These are phyloP conservation scores for Dictyostelium firmibasis DNA, from an alignment of 78 protist species.

Conservation along the genomic window DNA sequence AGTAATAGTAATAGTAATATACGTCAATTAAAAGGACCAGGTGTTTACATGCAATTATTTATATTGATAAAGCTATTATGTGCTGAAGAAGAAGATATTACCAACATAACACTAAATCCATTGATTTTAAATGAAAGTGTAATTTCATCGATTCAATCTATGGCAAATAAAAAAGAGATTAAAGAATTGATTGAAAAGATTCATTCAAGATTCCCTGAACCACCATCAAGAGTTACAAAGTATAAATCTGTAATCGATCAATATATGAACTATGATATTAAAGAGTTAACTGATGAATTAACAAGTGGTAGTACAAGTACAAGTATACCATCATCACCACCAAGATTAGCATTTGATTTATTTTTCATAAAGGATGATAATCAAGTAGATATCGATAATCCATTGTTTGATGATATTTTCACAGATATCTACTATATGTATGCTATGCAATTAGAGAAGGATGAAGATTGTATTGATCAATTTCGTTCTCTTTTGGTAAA, in stretches of 20 bases:
- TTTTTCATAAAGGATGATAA: not conserved
- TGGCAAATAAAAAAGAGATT: constrained; percentile 24
- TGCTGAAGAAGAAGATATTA: constrained; percentile 46
- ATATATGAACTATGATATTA: not conserved
- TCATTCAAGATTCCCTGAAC: constrained; percentile 19
- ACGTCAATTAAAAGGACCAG: constrained; percentile 3
- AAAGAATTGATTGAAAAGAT: constrained; percentile 42
- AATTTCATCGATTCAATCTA: not conserved
- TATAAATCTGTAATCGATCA: not conserved
- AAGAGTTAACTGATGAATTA: not conserved
- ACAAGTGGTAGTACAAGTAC: not conserved
- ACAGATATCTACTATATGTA: constrained; percentile 67
- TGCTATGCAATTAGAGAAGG: constrained; percentile 8
- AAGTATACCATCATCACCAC: constrained; percentile 4
- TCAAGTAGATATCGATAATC: not conserved
- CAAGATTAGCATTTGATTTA: not conserved
- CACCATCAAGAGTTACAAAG: constrained; percentile 40
- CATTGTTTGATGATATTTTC: constrained; percentile 54
- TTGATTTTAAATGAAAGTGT: not conserved
- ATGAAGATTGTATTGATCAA: not conserved
- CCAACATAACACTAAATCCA: constrained; percentile 17
- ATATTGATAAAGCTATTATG: constrained; percentile 14
- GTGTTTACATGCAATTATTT: constrained; percentile 30
- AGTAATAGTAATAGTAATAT: not conserved
- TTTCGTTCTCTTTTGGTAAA: not conserved